These are phyloP conservation scores for Leccinum longicurvipes DNA, from an alignment of 768 basidiomycete genomes.

Conservation along the genomic window DNA sequence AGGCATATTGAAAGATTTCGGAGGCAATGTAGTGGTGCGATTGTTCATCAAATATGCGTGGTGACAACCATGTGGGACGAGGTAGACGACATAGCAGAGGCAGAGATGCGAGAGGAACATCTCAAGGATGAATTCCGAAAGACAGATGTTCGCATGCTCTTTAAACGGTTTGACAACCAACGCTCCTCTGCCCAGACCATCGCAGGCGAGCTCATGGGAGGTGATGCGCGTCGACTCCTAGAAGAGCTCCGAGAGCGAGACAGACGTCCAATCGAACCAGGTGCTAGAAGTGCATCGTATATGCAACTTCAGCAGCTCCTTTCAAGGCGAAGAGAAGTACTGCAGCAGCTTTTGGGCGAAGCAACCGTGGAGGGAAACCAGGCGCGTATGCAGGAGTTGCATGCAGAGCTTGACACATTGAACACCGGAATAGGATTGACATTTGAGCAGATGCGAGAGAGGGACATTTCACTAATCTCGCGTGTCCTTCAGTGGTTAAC, in stretches of 20 bases:
- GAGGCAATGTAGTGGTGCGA: neutral
- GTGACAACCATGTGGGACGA: constrained; percentile 13
- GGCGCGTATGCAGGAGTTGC: neutral
- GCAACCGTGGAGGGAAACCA: neutral
- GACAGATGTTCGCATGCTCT: neutral
- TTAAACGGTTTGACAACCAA: constrained; percentile 6
- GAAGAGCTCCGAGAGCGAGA: constrained; percentile 2
- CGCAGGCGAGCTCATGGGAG: neutral
- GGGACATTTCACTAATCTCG: neutral
- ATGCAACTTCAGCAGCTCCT: neutral
- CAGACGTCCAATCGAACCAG: neutral
- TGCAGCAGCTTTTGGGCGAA: neutral
- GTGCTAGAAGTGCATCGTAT: neutral
- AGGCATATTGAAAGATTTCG: constrained; percentile 1
- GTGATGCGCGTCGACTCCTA: neutral
- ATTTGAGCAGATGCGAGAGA: constrained; percentile 2
- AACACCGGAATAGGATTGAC: neutral
- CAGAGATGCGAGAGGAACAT: neutral
- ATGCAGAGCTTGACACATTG: neutral
- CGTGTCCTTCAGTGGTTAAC: constrained; percentile 6
- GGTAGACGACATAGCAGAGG: neutral
- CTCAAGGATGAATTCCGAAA: neutral
- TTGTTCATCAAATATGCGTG: constrained; percentile 2
- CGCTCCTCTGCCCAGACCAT: constrained; percentile 1
- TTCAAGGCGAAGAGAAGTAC: neutral